Base-by-base conservation (phyloP, 129 eudicot genomes). In the Flaveria trinervia region DNA sequence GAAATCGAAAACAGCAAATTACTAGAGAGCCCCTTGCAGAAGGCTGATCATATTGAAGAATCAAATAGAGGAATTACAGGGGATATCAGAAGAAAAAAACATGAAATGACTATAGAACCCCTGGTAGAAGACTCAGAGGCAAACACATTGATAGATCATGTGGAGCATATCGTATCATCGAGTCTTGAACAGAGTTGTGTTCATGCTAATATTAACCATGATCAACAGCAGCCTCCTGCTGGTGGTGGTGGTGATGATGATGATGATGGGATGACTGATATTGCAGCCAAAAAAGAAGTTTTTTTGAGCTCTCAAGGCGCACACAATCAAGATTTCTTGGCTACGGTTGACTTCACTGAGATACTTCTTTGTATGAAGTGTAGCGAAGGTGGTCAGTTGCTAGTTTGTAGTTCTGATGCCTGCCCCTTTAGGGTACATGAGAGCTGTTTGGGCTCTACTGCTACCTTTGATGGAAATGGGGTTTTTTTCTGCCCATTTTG, bases 401-500 rank as follows among this genome's bases (percentile, higher is more conserved):
- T 94, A 76, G 83, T 69, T 68, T 94, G 98, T 76, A 70, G 82
- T 78, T 80, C 89, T 52, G 71, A 74, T 68, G 67, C 89, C 70
- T 91, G 98, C 68, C 87, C 78, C 4, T 41, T 92, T 36, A 82
- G 83, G 71, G 87, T 89, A 82, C 98, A 94, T 30, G 86, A 91
- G 80, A 86, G 84, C 62, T 94, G 98, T 78, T 77, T 91, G 78
- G 85, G 82, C 16, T 75, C 81, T 20, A 77, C 77, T 26, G 64
- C 85, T 70, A 79, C 80, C 41, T 83, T 85, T 80, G 93, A 89
- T 72, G 83, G 55, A 72, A 67, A 51, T 9, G 88, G 86, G 11
- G 77, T 46, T 0, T 94, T 89, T 80, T 89, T 80, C 79, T 94
- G 98, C 81, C 98, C 98, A 5, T 89, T 89, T 76, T 94, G 98